Conservation (phyloP, 768 basidiomycete genomes). For the Austroboletus eburneus region DNA sequence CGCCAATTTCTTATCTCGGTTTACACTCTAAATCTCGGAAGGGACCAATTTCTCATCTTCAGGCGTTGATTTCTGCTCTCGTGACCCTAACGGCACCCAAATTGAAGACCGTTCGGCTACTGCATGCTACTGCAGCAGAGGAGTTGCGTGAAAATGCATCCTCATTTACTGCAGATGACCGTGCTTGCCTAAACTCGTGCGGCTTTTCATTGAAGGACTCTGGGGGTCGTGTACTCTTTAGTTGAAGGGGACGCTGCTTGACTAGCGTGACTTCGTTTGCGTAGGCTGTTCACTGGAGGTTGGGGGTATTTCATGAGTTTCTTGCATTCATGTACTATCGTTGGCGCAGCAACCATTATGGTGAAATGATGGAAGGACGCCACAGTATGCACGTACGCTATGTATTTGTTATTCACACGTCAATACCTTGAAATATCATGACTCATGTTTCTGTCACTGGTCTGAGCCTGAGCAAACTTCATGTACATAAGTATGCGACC, state of each 20-base stretch:
- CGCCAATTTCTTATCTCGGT: conserved; percentile 24
- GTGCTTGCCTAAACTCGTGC: conserved; percentile 3
- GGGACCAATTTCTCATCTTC: conserved; percentile 12
- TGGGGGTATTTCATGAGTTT: background rate
- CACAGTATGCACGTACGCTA: too few relatives aligned
- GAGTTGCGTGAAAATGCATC: conserved; percentile 12
- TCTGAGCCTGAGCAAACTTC: too few relatives aligned
- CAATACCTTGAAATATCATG: too few relatives aligned
- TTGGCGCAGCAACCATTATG: background rate
- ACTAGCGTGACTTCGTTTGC: background rate
- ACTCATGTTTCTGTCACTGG: too few relatives aligned
- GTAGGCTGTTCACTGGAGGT: background rate
- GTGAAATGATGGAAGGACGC: too few relatives aligned
- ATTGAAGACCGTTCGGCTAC: conserved; percentile 17
- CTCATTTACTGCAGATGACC: conserved; percentile 8
- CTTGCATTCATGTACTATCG: background rate
- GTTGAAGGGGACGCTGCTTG: conserved; percentile 5
- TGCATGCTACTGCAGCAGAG: conserved; percentile 12
- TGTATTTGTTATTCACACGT: too few relatives aligned
- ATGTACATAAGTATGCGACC: too few relatives aligned
- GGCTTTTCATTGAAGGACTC: conserved; percentile 22
- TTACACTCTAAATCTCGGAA: conserved; percentile 18
- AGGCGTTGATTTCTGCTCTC: conserved; percentile 21
- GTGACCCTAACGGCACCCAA: conserved; percentile 18
- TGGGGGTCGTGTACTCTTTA: conserved; percentile 15